Conservation (phyloP, 345 rosid species). For the Arabis alpina region DNA sequence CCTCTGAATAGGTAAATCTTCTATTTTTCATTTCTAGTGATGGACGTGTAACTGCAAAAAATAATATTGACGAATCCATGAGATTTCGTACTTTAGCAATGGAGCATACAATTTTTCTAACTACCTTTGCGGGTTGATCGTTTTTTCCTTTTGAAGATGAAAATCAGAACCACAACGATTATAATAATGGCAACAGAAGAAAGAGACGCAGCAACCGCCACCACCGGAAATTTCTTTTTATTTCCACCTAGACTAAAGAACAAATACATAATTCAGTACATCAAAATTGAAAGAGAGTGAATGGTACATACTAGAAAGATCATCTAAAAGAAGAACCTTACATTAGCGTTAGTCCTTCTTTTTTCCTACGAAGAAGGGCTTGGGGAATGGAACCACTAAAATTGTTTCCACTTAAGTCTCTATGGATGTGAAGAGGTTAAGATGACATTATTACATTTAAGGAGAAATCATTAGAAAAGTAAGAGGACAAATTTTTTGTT, state of each 20-base stretch:
- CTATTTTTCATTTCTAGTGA: no score
- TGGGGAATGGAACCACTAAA: conserved; percentile 51
- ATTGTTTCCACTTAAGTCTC: conserved; percentile 49
- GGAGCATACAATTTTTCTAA: not conserved
- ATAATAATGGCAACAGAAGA: conserved; percentile 16
- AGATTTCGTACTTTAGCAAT: not conserved
- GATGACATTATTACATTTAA: not conserved
- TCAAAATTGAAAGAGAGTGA: no score
- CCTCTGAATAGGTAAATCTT: no score
- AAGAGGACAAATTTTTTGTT: no score
- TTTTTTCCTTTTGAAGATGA: conserved; percentile 11
- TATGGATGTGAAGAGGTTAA: not conserved
- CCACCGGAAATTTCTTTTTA: not conserved
- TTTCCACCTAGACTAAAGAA: no score
- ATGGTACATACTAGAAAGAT: no score
- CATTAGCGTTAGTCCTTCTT: no score
- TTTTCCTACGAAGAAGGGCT: not conserved
- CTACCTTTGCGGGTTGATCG: conserved; percentile 15
- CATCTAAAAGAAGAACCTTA: no score
- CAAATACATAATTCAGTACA: no score
- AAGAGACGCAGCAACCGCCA: no score
- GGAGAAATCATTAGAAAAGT: no score
- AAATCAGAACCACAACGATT: conserved; percentile 28
- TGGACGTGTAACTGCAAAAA: no score
- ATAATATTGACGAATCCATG: not conserved